Evolutionary conservation across 805 yeast genomes (phyloP).

Genomic region (Hanseniaspora taiwanica): DNA sequence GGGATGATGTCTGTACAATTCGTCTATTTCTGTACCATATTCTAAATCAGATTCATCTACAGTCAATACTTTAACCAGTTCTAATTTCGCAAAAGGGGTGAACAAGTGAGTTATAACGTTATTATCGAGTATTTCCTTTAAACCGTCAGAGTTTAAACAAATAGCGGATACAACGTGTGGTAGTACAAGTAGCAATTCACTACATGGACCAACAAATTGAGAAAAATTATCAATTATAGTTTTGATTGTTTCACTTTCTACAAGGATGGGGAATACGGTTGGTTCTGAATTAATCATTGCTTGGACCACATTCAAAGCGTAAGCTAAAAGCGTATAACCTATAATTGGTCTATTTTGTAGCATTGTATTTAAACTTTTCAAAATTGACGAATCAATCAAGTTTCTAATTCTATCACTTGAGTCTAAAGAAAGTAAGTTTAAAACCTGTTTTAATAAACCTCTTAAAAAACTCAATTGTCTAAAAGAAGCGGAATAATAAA

Average conservation of each 20-base stretch:
- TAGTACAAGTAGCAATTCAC: slow-evolving; percentile 44
- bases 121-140: slow-evolving; percentile 36
- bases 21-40: slow-evolving; percentile 63
- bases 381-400: slow-evolving; percentile 72
- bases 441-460: slow-evolving; percentile 48
- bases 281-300: slow-evolving; percentile 81
- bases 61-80: slow-evolving; percentile 41
- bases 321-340: slow-evolving; percentile 52
- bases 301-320: slow-evolving; percentile 50
- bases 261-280: slow-evolving; percentile 67
- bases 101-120: slow-evolving; percentile 31
- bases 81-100: slow-evolving; percentile 36
- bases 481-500: slow-evolving; percentile 39
- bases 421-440: slow-evolving; percentile 53
- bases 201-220: slow-evolving; percentile 41
- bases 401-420: slow-evolving; percentile 77
- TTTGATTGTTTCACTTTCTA: slow-evolving; percentile 65
- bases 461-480: slow-evolving; percentile 48
- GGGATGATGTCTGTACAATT: slow-evolving; percentile 73
- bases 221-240: slow-evolving; percentile 46
- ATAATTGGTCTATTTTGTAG: slow-evolving; percentile 43
- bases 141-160: slow-evolving; percentile 62
- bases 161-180: slow-evolving; percentile 76
- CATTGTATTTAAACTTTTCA: slow-evolving; percentile 45
- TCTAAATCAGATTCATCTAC: slow-evolving; percentile 38